Percentiles rank a stretch among this genome's conserved stretches.
Evolutionary conservation across 352 stramenopile genomes (phyloP).

Genomic region (Blastocystis sp.): DNA sequence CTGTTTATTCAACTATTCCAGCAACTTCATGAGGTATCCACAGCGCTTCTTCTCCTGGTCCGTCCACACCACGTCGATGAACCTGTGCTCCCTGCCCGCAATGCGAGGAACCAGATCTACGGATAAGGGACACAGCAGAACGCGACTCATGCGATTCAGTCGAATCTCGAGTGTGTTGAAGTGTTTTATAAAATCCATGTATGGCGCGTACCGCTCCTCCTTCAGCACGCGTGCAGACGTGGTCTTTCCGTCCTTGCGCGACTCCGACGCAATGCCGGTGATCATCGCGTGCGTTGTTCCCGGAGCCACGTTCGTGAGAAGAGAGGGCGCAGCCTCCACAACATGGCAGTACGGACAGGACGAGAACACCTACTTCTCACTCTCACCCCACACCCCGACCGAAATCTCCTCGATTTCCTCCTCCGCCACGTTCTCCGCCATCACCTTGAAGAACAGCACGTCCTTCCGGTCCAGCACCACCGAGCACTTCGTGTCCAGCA

Average conservation of each 20-base stretch:
- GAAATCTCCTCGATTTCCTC: slow-evolving; percentile 36
- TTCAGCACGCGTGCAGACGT: background rate
- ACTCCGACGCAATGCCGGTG: background rate
- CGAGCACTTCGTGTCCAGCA: background rate
- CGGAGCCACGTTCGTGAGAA: slow-evolving; percentile 19
- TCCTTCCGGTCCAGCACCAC: background rate
- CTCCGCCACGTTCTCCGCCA: slow-evolving; percentile 41
- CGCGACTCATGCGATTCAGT: slow-evolving; percentile 20
- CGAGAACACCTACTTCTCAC: slow-evolving; percentile 32
- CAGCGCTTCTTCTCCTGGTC: background rate
- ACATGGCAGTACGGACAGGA: slow-evolving; percentile 58
- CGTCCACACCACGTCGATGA: slow-evolving; percentile 54
- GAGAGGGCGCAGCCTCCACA: background rate
- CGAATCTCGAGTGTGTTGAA: slow-evolving; percentile 53
- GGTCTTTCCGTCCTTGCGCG: background rate
- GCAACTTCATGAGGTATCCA: slow-evolving; percentile 58
- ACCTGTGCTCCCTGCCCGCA: slow-evolving; percentile 35
- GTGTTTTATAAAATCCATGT: slow-evolving; percentile 40
- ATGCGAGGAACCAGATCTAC: slow-evolving; percentile 36
- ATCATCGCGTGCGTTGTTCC: slow-evolving; percentile 48
- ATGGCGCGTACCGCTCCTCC: slow-evolving; percentile 7
- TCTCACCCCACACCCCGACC: background rate
- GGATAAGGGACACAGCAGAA: background rate
- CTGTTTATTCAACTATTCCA: slow-evolving; percentile 17
- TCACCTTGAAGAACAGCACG: background rate